Evolutionary conservation across 805 yeast species (phyloP).

Genomic region (Barnettozyma populi): DNA sequence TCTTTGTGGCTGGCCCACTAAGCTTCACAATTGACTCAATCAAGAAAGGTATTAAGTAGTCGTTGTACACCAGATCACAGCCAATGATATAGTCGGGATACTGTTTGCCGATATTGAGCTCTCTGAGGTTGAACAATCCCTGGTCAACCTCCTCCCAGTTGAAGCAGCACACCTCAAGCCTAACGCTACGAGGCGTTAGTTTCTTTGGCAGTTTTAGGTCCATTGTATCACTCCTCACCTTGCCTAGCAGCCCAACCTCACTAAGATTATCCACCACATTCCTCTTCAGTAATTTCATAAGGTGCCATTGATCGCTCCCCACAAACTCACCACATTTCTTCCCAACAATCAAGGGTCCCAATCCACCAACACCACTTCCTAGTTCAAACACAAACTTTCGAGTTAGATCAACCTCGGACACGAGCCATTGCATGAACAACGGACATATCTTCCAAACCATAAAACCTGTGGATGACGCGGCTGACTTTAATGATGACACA

Average conservation of each 20-base stretch:
- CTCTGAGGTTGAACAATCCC: constrained; percentile 27
- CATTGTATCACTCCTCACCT: neutral
- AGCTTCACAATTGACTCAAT: constrained; percentile 36
- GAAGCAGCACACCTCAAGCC: constrained; percentile 42
- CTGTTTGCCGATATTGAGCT: constrained; percentile 5
- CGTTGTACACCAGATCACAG: constrained; percentile 64
- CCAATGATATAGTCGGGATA: constrained; percentile 48
- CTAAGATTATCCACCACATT: constrained; percentile 40
- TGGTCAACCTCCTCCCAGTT: constrained; percentile 55
- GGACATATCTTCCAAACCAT: constrained; percentile 54
- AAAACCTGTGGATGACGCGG: constrained; percentile 52
- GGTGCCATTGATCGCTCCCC: constrained; percentile 54
- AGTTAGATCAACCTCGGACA: constrained; percentile 17
- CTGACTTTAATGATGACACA: constrained; percentile 25
- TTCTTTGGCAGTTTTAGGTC: constrained; percentile 3
- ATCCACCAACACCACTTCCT: constrained; percentile 59
- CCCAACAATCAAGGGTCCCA: constrained; percentile 38
- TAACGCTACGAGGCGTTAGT: neutral
- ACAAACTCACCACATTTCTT: constrained; percentile 30
- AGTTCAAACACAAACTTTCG: constrained; percentile 42
- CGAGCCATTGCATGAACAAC: constrained; percentile 48
- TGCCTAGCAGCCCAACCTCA: constrained; percentile 11
- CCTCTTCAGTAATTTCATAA: constrained; percentile 42
- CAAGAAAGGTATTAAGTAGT: constrained; percentile 46
- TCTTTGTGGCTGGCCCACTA: constrained; percentile 31